Evolutionary conservation across 805 yeast genomes (phyloP).

Genomic region (Henningerozyma blattae): DNA sequence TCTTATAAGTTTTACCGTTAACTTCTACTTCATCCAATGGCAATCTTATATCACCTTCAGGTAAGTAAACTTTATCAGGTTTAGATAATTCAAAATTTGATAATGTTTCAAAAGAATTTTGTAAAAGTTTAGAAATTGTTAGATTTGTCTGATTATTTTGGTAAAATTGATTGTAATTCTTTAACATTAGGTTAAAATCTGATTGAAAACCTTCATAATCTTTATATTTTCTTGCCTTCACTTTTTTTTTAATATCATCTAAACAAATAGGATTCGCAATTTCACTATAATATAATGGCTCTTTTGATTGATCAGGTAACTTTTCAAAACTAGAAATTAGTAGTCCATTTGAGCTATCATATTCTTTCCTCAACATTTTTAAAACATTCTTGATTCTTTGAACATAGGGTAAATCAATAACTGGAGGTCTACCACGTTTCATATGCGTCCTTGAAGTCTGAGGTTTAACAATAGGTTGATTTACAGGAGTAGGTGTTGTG

Average conservation of each 20-base stretch:
- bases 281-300: constrained; percentile 34
- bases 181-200: constrained; percentile 66
- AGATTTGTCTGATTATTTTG: constrained; percentile 45
- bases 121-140: constrained; percentile 52
- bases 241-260: constrained; percentile 66
- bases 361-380: constrained; percentile 67
- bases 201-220: constrained; percentile 63
- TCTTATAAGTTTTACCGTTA: constrained; percentile 59
- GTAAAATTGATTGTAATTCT: constrained; percentile 58
- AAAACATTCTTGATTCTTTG: constrained; percentile 80
- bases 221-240: constrained; percentile 73
- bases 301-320: constrained; percentile 46
- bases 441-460: constrained; percentile 17
- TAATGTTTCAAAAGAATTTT: constrained; percentile 43
- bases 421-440: constrained; percentile 26
- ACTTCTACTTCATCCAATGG: constrained; percentile 72
- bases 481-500: constrained; percentile 18
- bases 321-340: constrained; percentile 64
- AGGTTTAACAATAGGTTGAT: too few relatives aligned
- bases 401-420: constrained; percentile 43
- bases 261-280: constrained; percentile 52
- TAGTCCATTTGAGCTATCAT: constrained; percentile 37
- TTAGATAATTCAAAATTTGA: constrained; percentile 61
- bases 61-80: constrained; percentile 68
- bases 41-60: constrained; percentile 49